phyloP scores from a whole-genome alignment of 805 yeast species.

The Grigorovia yakushimaensis region DNA sequence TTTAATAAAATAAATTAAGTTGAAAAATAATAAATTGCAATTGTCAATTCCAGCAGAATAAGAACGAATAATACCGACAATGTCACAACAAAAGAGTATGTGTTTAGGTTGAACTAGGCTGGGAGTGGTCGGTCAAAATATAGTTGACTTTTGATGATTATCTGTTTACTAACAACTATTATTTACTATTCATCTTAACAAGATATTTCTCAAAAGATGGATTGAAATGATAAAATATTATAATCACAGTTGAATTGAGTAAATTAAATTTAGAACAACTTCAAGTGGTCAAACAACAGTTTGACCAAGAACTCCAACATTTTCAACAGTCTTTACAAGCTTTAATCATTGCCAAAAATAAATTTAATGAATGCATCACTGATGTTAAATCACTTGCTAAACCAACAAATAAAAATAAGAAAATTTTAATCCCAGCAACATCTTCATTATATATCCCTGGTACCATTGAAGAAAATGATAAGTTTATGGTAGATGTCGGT shows the following conservation, averaged over 20 bases:
- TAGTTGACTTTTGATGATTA: too few relatives aligned
- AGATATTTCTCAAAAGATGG: too few relatives aligned
- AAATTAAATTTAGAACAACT: slow-evolving; percentile 77
- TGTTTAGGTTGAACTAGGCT: too few relatives aligned
- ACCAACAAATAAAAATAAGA: slow-evolving; percentile 35
- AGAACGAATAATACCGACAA: neutral
- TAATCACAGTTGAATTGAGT: slow-evolving; percentile 46
- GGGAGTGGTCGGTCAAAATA: too few relatives aligned
- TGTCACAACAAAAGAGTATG: slow-evolving; percentile 27
- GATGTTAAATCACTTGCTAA: slow-evolving; percentile 50
- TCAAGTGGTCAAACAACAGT: slow-evolving; percentile 67
- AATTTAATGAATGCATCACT: slow-evolving; percentile 69
- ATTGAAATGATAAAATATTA: too few relatives aligned
- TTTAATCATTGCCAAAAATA: slow-evolving; percentile 68
- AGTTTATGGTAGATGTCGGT: slow-evolving; percentile 86
- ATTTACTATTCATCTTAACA: too few relatives aligned
- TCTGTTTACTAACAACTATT: too few relatives aligned
- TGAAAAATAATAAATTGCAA: neutral
- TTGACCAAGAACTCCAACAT: slow-evolving; percentile 80
- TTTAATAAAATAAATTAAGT: neutral
- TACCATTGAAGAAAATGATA: slow-evolving; percentile 48
- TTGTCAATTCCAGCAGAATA: too few relatives aligned
- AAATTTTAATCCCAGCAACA: slow-evolving; percentile 77
- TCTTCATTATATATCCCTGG: slow-evolving; percentile 89
- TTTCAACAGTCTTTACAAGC: slow-evolving; percentile 78